Evolutionary conservation across 2,329 filamentous ascomycete species (phyloP).

Genomic region (Westerdykella sp.): DNA sequence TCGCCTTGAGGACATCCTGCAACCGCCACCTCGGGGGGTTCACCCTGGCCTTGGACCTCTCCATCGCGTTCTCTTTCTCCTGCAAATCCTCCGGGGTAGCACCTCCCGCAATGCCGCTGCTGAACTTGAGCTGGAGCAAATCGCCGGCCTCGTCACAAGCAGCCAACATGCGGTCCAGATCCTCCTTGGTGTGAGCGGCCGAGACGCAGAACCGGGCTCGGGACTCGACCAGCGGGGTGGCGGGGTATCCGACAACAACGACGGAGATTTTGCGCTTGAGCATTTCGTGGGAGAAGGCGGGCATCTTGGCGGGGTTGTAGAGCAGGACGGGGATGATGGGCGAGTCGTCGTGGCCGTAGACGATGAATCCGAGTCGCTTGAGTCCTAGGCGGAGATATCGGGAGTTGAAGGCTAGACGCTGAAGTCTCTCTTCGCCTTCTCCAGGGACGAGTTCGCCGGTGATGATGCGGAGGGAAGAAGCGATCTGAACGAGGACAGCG

Average conservation of each 20-base stretch:
- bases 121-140: constrained; percentile 90
- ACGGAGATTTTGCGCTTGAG: constrained; percentile 95
- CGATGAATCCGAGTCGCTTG: constrained; percentile 93
- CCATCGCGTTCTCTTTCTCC: constrained; percentile 47
- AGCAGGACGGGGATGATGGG: constrained; percentile 92
- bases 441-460: constrained; percentile 79
- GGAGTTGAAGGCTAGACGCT: constrained; percentile 96
- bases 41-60: constrained; percentile 43
- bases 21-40: constrained; percentile 70
- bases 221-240: constrained; percentile 89
- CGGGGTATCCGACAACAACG: constrained; percentile 94
- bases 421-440: constrained; percentile 90
- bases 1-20: constrained; percentile 65
- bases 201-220: constrained; percentile 94
- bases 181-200: constrained; percentile 95
- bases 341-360: constrained; percentile 95
- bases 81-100: constrained; percentile 70
- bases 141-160: constrained; percentile 93
- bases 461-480: constrained; percentile 80
- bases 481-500: constrained; percentile 84
- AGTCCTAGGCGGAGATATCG: constrained; percentile 95
- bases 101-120: constrained; percentile 89
- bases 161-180: constrained; percentile 79
- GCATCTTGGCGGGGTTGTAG: constrained; percentile 98
- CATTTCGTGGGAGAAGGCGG: constrained; percentile 98